A percentile compares a stretch with the other conserved stretches of the same genome.
These are phyloP conservation scores for Claviceps digitariae DNA, from an alignment of 2,329 filamentous ascomycete genomes.

Conservation along the genomic window DNA sequence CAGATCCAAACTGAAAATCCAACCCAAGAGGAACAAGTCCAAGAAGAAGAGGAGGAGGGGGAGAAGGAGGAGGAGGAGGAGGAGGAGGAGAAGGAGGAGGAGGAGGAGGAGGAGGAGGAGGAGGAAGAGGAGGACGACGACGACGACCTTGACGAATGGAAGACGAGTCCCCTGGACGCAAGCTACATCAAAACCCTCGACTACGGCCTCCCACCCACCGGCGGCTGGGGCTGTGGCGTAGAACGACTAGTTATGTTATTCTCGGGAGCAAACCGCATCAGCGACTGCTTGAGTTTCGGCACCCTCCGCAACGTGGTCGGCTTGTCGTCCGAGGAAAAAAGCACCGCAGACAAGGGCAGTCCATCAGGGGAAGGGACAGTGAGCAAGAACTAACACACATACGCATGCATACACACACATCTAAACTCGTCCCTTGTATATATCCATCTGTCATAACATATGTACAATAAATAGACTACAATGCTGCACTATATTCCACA, in stretches of 20 bases:
- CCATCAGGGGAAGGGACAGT: background rate
- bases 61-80: too few species aligned
- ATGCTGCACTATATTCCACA: too few species aligned
- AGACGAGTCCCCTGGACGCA: slow-evolving; percentile 49
- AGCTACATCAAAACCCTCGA: slow-evolving; percentile 75
- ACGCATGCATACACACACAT: background rate
- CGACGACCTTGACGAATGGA: slow-evolving; percentile 26
- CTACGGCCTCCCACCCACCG: slow-evolving; percentile 85
- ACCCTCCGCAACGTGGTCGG: slow-evolving; percentile 58
- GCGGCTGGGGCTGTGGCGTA: slow-evolving; percentile 90
- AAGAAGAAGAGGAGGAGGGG: slow-evolving; percentile 22
- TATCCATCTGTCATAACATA: background rate
- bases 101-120: too few species aligned
- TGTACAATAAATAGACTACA: background rate
- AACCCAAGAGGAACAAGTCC: slow-evolving; percentile 12
- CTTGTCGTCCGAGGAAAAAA: slow-evolving; percentile 25
- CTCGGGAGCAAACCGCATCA: slow-evolving; percentile 62
- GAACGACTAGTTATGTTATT: slow-evolving; percentile 90
- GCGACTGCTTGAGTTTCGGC: slow-evolving; percentile 80
- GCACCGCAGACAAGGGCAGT: background rate
- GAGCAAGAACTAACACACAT: background rate
- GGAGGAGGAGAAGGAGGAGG: too few species aligned
- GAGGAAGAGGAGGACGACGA: too few species aligned
- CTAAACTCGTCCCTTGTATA: background rate
- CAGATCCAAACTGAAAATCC: too few species aligned